Base-by-base conservation (phyloP, 257 asterid species). In the Ballota nigra region DNA sequence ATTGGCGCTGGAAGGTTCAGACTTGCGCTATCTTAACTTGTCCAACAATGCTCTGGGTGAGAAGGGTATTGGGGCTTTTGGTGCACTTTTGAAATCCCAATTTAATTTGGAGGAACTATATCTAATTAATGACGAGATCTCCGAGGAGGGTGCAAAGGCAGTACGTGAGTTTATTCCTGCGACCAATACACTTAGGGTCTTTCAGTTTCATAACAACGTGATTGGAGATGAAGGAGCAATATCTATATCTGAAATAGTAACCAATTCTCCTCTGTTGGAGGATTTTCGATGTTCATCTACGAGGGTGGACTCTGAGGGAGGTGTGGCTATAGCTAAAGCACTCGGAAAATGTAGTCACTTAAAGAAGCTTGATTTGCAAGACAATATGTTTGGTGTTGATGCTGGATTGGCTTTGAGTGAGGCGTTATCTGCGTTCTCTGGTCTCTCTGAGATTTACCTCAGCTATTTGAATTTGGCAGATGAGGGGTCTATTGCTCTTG, bases 11-110 rank as follows among this genome's bases (percentile, higher is more conserved):
- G 87, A 81, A 74, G 97, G 92, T 51, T 84, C 91, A 80, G 58
- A 72, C n/a, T 73, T 93, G 71, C 86, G 83, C 62, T 83, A 68
- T 66, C 97, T 91, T 52, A 68, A 93, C 73, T 84, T 93, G 77
- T 93, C 98, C 53, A 79, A 86, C 83, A 93, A 93, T 80, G 98
- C 96, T 28, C 75, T 94, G 82, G 97, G 98, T 23, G 98, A 91
- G 79, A 94, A 91, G 77, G 98, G 98, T 40, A 78, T 94, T 16
- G 69, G 89, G 77, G 96, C 98, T 57, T 94, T 94, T 74, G 85
- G 69, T 59, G 84, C 81, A 51, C 96, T 94, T 75, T 69, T 94
- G 55, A 89, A 84, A 74, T 87, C 92, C 22, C 98, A 94, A 70
- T 66, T 38, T 65, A 78, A 73, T 41, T 78, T 94, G 81, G 97